Evolutionary conservation across 2,329 filamentous ascomycete genomes (phyloP).

Genomic region (Didymella keratinophila): DNA sequence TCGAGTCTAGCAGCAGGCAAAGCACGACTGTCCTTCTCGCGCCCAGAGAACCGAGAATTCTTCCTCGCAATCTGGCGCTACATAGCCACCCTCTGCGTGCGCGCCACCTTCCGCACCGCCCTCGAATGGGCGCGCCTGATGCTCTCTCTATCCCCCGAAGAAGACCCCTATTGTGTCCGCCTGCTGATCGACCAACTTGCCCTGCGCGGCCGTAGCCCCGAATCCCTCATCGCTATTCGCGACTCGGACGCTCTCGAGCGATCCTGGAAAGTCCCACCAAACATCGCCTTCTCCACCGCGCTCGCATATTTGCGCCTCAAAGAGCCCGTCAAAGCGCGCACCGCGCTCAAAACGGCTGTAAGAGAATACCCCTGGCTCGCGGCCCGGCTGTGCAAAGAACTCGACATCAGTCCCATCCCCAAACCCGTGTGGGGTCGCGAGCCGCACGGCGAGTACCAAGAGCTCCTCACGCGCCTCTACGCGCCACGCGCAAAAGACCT

Average conservation of each 20-base stretch:
- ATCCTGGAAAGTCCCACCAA: slow-evolving; percentile 65
- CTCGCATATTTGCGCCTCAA: slow-evolving; percentile 78
- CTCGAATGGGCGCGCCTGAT: slow-evolving; percentile 93
- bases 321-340: slow-evolving; percentile 70
- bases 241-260: slow-evolving; percentile 58
- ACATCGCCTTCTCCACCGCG: slow-evolving; percentile 78
- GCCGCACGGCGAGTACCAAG: slow-evolving; percentile 69
- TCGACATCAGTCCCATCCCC: slow-evolving; percentile 78
- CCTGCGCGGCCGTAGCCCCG: slow-evolving; percentile 78
- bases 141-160: slow-evolving; percentile 72
- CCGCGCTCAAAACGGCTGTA: slow-evolving; percentile 72
- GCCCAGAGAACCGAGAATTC: slow-evolving; percentile 89
- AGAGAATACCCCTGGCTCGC: slow-evolving; percentile 84
- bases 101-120: slow-evolving; percentile 92
- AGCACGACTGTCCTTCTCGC: slow-evolving; percentile 79
- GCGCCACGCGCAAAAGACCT: slow-evolving; percentile 78
- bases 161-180: slow-evolving; percentile 83
- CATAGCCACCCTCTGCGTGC: slow-evolving; percentile 81
- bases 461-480: slow-evolving; percentile 78
- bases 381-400: slow-evolving; percentile 77
- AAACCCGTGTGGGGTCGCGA: slow-evolving; percentile 82
- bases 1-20: slow-evolving; percentile 77
- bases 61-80: slow-evolving; percentile 92
- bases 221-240: slow-evolving; percentile 77
- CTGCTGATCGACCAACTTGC: slow-evolving; percentile 85